Percentiles rank a stretch among this genome's conserved stretches.
These are phyloP conservation scores for Russula vinacea DNA, from an alignment of 768 basidiomycete genomes.

Conservation along the genomic window DNA sequence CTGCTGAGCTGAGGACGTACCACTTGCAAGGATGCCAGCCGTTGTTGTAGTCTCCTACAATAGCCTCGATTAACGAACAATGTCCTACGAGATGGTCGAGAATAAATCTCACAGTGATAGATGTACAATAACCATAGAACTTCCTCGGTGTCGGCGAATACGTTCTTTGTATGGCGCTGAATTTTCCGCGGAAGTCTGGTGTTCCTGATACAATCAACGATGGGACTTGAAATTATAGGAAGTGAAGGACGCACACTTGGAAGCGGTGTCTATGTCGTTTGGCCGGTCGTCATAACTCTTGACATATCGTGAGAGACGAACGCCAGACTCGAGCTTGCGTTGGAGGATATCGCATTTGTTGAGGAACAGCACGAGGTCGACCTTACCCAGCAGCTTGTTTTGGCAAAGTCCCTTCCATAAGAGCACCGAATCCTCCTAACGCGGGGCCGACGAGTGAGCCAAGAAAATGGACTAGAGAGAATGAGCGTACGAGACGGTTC, in stretches of 20 bases:
- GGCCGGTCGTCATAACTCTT: slow-evolving; percentile 65
- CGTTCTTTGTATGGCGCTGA: slow-evolving; percentile 72
- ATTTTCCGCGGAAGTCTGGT: slow-evolving; percentile 65
- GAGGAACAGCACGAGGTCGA: slow-evolving; percentile 74
- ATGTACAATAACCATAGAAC: slow-evolving; percentile 76
- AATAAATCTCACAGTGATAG: slow-evolving; percentile 54
- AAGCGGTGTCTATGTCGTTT: slow-evolving; percentile 66
- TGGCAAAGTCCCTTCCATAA: slow-evolving; percentile 72
- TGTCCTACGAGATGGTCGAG: neutral
- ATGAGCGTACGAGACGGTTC: slow-evolving; percentile 45
- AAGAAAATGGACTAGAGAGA: neutral
- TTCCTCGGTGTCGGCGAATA: slow-evolving; percentile 70
- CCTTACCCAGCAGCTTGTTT: slow-evolving; percentile 65
- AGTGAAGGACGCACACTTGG: slow-evolving; percentile 52
- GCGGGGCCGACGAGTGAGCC: neutral
- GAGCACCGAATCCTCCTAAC: slow-evolving; percentile 70
- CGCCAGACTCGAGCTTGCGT: slow-evolving; percentile 60
- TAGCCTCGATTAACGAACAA: neutral
- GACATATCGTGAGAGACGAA: slow-evolving; percentile 63
- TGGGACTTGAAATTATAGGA: neutral
- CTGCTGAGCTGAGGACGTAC: slow-evolving; percentile 40
- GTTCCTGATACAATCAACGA: neutral
- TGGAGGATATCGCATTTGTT: slow-evolving; percentile 80
- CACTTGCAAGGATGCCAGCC: slow-evolving; percentile 71
- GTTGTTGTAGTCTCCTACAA: slow-evolving; percentile 65